phyloP scores from a whole-genome alignment of 306 rosid species.

The Vicia villosa region DNA sequence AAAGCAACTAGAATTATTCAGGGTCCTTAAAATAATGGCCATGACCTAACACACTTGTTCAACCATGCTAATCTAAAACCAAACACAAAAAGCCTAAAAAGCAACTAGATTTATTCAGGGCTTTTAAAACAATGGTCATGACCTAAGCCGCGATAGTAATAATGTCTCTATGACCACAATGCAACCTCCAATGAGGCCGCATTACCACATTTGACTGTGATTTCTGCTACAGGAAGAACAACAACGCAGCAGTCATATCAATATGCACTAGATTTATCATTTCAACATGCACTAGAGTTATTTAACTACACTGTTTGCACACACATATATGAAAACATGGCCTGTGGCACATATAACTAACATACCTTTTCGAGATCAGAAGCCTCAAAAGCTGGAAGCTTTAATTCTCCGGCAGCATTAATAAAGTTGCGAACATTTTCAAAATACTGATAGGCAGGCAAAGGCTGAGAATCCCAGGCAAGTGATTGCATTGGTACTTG shows the following conservation, averaged over 20 bases:
- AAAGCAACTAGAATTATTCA: background rate
- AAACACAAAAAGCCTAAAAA: background rate
- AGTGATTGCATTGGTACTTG: constrained; percentile 54
- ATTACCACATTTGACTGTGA: background rate
- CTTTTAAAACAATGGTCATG: background rate
- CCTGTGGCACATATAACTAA: background rate
- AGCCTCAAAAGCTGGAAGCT: constrained; percentile 89
- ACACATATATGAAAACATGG: constrained; percentile 5
- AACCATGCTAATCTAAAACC: constrained; percentile 7
- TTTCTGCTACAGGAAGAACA: background rate
- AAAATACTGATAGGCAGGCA: constrained; percentile 94
- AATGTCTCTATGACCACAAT: background rate
- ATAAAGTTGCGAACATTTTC: constrained; percentile 92
- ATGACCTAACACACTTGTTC: constrained; percentile 19
- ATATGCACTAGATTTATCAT: too few relatives aligned
- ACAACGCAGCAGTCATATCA: background rate
- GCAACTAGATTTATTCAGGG: background rate
- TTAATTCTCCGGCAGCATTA: constrained; percentile 67
- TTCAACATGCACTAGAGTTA: too few relatives aligned
- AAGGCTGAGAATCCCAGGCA: constrained; percentile 70
- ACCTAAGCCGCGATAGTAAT: background rate
- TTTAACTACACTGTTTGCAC: background rate
- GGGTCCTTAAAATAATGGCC: background rate
- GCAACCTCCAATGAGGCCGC: background rate
- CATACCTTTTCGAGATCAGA: constrained; percentile 90